Base-by-base conservation (phyloP, 2,329 filamentous ascomycete genomes). In the Clonostachys byssicola region DNA sequence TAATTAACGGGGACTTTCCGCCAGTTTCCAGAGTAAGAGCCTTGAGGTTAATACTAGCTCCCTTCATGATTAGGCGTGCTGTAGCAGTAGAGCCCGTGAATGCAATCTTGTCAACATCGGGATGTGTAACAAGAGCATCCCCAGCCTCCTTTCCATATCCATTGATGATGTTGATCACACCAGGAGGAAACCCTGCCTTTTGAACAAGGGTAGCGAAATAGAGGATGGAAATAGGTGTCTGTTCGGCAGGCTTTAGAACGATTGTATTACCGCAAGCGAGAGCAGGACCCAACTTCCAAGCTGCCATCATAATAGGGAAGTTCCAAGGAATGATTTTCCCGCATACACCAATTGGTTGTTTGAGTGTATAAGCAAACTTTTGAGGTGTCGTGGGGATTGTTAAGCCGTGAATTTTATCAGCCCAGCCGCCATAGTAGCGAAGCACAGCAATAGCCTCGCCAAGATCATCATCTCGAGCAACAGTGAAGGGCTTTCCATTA, bases 261-360 rank as follows among this genome's bases (percentile, higher is more conserved):
- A 89, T 64, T 6, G 74, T 79, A 78, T 88, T 88, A 59, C 85
- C 85, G 40, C 79, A 78, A 52, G 83, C 82, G 56, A 89, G 72
- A 44, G 84, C 84, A 36, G 85, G 85, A 48, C 76, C 82, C 54
- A 88, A 81, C 80, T 92, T 92, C 88, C 88, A 92, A 46, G 78
- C 78, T 64, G 75, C 77, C 86, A 89, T 89, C 59, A 86, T 77
- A 34, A 90, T 71, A 8, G 86, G 87, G 73, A 88, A 90, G 74
- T 90, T 90, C 86, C 86, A 90, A 49, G 88, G 87, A 58, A 92
- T 90, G 61, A 91, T 90, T 66, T 91, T 87, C 59, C 83, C 88
- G 64, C 86, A 88, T 46, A 89, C 84, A 63, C 85, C 85, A 51
- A 85, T 72, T 43, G 90, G 88, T 77, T 95, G 89, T 56, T 83